These are phyloP conservation scores for Trichoderma sp. DNA, from an alignment of 2,329 filamentous ascomycete genomes.

Conservation along the genomic window DNA sequence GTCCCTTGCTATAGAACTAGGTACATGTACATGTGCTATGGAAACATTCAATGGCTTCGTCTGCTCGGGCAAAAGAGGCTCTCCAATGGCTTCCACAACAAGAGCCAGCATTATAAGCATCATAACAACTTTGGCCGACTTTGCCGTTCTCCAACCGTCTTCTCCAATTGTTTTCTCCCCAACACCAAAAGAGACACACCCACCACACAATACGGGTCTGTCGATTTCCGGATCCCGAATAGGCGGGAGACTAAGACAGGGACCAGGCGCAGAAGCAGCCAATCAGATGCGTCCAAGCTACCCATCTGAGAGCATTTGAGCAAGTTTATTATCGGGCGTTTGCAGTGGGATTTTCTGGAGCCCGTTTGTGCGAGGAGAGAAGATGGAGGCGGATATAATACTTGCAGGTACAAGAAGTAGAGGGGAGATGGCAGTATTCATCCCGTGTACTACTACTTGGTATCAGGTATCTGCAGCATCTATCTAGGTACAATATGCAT, in stretches of 20 bases:
- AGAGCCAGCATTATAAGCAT: neutral
- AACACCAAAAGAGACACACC: neutral
- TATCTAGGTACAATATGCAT: neutral
- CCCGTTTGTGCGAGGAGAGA: too few species aligned
- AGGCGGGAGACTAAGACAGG: constrained; percentile 1
- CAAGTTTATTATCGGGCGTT: constrained; percentile 32
- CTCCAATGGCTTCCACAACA: neutral
- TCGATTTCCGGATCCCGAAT: constrained; percentile 7
- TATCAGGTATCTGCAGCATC: neutral
- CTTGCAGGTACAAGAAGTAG: neutral
- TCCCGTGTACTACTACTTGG: too few species aligned
- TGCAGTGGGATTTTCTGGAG: neutral
- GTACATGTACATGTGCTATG: neutral
- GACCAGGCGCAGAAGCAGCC: neutral
- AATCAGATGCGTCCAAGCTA: neutral
- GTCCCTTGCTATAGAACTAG: neutral
- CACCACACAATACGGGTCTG: neutral
- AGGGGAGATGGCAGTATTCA: neutral
- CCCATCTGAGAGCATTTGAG: constrained; percentile 37
- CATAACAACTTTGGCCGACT: neutral
- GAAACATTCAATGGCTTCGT: too few species aligned
- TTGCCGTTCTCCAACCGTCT: neutral
- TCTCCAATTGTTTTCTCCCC: neutral
- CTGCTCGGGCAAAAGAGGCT: too few species aligned
- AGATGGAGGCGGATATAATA: too few species aligned